phyloP scores from a whole-genome alignment of 2,329 filamentous ascomycete species.

The Trichoderma atrobrunneum region DNA sequence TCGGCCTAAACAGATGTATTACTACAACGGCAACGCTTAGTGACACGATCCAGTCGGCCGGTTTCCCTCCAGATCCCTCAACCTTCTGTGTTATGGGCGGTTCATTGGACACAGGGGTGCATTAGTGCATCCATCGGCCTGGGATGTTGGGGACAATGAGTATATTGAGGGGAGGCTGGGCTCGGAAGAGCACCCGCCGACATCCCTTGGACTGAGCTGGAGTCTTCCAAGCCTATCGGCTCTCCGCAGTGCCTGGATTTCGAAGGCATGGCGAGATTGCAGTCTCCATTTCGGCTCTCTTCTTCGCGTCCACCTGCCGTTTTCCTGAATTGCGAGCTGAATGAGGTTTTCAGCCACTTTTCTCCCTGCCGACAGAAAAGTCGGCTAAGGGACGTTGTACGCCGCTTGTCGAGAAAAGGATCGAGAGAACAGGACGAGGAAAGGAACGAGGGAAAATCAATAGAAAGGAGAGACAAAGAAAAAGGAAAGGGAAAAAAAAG shows the following conservation, averaged over 20 bases:
- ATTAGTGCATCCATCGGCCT: background rate
- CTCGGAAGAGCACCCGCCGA: background rate
- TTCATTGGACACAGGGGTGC: background rate
- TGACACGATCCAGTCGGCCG: background rate
- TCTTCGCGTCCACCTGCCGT: background rate
- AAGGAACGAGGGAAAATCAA: background rate
- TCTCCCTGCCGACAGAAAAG: background rate
- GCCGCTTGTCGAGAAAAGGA: background rate
- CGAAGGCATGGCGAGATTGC: background rate
- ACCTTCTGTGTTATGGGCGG: background rate
- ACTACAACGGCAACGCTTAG: background rate
- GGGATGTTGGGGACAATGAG: background rate
- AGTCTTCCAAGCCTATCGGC: background rate
- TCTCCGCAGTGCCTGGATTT: background rate
- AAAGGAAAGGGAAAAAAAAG: background rate
- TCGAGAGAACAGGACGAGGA: background rate
- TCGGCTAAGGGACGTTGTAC: background rate
- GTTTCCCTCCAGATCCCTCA: background rate
- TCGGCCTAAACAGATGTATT: background rate
- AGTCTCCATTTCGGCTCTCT: background rate
- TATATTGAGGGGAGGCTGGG: background rate
- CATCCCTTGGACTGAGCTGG: background rate
- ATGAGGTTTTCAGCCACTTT: background rate
- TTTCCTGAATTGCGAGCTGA: background rate
- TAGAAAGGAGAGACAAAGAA: background rate